Evolutionary conservation across 2,329 filamentous ascomycete species (phyloP), one percentile per base, ranked within the genome.

Genomic region (Metarhizium sp.): DNA sequence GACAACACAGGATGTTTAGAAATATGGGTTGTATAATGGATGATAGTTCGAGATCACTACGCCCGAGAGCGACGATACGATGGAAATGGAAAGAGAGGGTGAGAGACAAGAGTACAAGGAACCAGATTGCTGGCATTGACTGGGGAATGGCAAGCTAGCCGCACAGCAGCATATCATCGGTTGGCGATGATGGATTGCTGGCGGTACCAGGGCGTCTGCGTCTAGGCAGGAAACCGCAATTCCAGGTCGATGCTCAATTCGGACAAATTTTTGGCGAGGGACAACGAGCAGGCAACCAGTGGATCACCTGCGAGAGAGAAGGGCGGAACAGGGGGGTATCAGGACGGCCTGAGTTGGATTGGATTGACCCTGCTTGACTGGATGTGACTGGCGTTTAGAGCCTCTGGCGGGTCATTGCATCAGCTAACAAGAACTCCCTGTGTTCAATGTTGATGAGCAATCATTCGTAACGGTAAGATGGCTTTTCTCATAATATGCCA

Each of bases 291-390:
- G 49, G 52, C 55, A 45, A 48, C 48, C 38, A 47, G 55, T 54
- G 51, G 25, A 56, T 29, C 51, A 42, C 30, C 20, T 48, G 18
- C 6, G 30, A 47, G 36, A 54, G 30, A 48, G 5, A 56, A 57
- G 55, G 55, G 55, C 48, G 55, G 48, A 54, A n/a, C 55, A 56
- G 51, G 53, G 51, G 53, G 49, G 40, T 55, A 34, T 34, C 40
- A 34, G 6, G 14, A 45, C 30, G 42, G 51, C 13, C 42, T 47
- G 18, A 30, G 45, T 29, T 48, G 16, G 51, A 47, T 34, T 53
- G 18, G 42, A 43, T 52, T 29, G 50, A 40, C 50, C 14, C n/a
- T 36, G 25, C 10, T 46, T 48, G 45, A 48, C 45, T 48, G 45
- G 45, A 29, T 48, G 14, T 48, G 45, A 30, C 11, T 48, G 45